Conservation (phyloP, 495 filamentous ascomycete species). For the Coniosporium apollinis region DNA sequence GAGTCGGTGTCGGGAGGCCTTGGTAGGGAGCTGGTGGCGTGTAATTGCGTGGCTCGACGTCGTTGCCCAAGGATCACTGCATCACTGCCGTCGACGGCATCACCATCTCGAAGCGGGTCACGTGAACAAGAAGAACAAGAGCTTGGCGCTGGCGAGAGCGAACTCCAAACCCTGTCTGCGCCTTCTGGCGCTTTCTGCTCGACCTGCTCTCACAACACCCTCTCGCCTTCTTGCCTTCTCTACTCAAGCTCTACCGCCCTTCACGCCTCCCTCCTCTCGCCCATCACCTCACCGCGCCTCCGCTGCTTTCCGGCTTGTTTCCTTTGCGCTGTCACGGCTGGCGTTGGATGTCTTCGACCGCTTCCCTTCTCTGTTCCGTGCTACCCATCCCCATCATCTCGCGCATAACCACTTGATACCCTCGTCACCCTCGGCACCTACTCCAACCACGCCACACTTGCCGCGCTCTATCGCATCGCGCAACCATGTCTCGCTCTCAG, state of each 20-base stretch:
- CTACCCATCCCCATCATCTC: slow-evolving; percentile 2
- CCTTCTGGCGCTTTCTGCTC: too few species aligned
- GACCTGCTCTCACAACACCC: slow-evolving; percentile 1
- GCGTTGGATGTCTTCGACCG: too few species aligned
- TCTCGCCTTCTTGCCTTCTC: not conserved
- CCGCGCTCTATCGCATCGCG: not conserved
- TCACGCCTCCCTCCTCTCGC: not conserved
- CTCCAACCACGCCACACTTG: not conserved
- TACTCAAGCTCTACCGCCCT: not conserved
- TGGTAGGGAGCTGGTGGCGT: not conserved
- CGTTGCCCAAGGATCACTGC: too few species aligned
- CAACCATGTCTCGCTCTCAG: slow-evolving; percentile 45
- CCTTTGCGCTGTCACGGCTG: slow-evolving; percentile 3
- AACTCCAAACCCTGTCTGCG: slow-evolving; percentile 1
- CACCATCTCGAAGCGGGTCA: too few species aligned
- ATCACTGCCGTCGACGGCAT: too few species aligned
- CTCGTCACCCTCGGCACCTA: not conserved
- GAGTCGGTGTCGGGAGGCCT: not conserved
- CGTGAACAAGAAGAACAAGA: too few species aligned
- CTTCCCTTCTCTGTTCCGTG: not conserved
- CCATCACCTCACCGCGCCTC: not conserved
- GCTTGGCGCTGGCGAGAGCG: too few species aligned
- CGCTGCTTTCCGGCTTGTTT: not conserved
- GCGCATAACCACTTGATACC: slow-evolving; percentile 2
- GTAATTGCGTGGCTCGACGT: too few species aligned